Conservation (phyloP, 768 basidiomycete species). For the Leccinum incarnatum region DNA sequence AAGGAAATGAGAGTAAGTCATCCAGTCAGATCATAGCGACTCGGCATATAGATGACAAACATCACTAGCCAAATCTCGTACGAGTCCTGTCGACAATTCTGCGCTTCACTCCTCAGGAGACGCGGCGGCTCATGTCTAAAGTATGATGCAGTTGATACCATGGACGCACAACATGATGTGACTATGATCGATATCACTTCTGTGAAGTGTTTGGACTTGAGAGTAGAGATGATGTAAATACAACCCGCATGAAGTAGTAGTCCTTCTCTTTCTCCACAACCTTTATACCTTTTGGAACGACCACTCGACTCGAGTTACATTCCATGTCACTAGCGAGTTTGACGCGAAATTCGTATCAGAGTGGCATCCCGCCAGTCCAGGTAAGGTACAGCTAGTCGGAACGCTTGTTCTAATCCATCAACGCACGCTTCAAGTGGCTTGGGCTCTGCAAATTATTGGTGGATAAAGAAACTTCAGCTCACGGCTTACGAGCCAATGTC, state of each 20-base stretch:
- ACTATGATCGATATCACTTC: conserved; percentile 1
- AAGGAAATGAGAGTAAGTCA: conserved; percentile 92
- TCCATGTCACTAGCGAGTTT: conserved; percentile 67
- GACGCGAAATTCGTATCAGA: conserved; percentile 72
- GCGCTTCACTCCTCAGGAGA: conserved; percentile 94
- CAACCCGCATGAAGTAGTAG: background rate
- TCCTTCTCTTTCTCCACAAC: background rate
- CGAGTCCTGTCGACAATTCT: conserved; percentile 89
- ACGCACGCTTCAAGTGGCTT: conserved; percentile 53
- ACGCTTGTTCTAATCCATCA: conserved; percentile 3
- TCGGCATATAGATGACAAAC: conserved; percentile 4
- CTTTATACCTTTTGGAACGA: background rate
- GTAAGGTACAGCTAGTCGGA: conserved; percentile 36
- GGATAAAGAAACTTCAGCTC: conserved; percentile 43
- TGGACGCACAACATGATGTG: background rate
- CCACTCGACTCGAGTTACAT: background rate
- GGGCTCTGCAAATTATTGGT: conserved; percentile 61
- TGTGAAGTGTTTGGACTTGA: background rate
- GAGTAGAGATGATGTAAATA: background rate
- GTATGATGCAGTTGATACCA: conserved; percentile 41
- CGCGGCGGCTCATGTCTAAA: conserved; percentile 84
- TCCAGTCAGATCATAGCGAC: background rate
- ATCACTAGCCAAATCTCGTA: conserved; percentile 75
- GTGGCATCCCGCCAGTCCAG: conserved; percentile 61
- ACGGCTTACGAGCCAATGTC: conserved; percentile 34